Evolutionary conservation across 176 grass and related monocot species (phyloP).

Genomic region (Ananas comosus): DNA sequence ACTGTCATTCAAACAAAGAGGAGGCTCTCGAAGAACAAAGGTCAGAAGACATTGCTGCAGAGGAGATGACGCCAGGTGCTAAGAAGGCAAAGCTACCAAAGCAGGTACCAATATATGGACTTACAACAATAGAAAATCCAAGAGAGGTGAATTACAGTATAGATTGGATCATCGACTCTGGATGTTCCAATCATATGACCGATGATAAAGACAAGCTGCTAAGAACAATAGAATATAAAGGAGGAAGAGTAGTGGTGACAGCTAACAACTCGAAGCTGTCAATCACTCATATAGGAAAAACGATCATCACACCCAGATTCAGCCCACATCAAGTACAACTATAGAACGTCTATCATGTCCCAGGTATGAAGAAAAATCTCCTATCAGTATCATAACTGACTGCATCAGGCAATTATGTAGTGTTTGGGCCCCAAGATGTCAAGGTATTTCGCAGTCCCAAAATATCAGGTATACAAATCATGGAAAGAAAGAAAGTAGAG

Average conservation of each 20-base stretch:
- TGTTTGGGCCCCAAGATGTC: background rate
- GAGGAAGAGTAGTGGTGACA: background rate
- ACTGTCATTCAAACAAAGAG: no score
- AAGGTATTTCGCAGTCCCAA: background rate
- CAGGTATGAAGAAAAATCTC: conserved; percentile 18
- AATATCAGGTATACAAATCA: background rate
- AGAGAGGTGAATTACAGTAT: no score
- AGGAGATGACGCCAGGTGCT: no score
- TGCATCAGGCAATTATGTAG: background rate
- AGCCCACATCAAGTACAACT: background rate
- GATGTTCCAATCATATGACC: background rate
- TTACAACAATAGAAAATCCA: no score
- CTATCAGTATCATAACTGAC: background rate
- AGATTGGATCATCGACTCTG: no score
- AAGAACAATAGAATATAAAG: background rate
- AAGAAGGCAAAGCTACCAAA: no score
- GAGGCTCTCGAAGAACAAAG: background rate
- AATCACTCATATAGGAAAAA: conserved; percentile 7
- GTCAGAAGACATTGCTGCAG: no score
- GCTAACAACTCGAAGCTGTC: conserved; percentile 10
- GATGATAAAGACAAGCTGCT: background rate
- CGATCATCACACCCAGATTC: background rate
- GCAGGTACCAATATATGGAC: no score
- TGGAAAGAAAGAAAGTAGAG: background rate
- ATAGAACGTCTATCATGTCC: conserved; percentile 4